Base-by-base conservation (phyloP, 2,329 filamentous ascomycete genomes). In the Aquanectria penicillioides region DNA sequence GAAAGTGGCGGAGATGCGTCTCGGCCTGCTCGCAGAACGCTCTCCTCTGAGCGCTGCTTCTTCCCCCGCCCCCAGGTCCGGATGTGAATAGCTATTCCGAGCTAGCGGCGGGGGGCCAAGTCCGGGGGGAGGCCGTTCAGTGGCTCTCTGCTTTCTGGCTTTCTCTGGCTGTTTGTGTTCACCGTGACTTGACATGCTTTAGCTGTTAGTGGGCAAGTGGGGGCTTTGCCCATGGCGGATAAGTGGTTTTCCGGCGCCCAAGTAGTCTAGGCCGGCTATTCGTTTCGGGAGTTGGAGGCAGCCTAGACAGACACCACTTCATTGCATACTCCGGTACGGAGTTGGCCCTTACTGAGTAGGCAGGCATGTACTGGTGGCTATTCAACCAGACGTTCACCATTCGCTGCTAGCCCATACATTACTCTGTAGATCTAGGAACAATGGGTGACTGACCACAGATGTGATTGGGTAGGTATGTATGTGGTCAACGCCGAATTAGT, bases 221-320 rank as follows among this genome's bases (percentile, higher is more conserved):
- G 40, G 49, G 4, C 34, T 59, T 48, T 55, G 51, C 26, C 50
- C 43, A 50, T 57, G 59, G 65, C 62, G 67, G 67, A 61, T 69
- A 69, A 69, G 67, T 56, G 57, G 67, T 69, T 65, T 69, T 69
- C 67, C 67, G 67, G 50, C 20, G 15, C 36, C 20, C 18, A 49
- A 29, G 26, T 28, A n/a, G n/a, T n/a, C n/a, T n/a, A n/a, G n/a
- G n/a, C 23, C 65, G 67, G 67, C 67, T 69, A 59, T 66, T 69
- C 52, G 54, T 65, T 64, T 66, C 65, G 67, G 67, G 66, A 69
- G 61, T 69, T 69, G 66, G 57, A 40, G 52, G 65, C 29, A 50
- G 22, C 6, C 25, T 49, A 22, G 10, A 12, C 22, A 40, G 25
- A 48, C 31, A 33, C n/a, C 15, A 29, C 25, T 48, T 40, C 22